Percentiles rank a stretch among this genome's conserved stretches.
Conservation (phyloP, 2,329 filamentous ascomycete species). For the Sphaerulina musiva region DNA sequence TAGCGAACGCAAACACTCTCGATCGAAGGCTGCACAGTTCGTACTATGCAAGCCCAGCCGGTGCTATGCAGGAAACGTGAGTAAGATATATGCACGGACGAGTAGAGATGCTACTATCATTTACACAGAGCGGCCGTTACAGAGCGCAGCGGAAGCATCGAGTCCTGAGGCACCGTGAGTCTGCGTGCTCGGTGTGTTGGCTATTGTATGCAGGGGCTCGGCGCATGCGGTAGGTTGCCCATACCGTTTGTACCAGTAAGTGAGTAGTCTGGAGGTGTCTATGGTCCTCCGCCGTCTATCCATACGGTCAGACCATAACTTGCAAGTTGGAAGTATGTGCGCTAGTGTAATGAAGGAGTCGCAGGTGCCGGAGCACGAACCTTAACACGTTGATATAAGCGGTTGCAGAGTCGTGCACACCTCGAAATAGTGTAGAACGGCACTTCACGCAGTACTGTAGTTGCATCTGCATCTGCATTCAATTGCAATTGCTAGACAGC, state of each 20-base stretch:
- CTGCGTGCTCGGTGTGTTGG: background rate
- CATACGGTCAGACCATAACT: too few species aligned
- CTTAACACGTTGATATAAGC: background rate
- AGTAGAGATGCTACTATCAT: background rate
- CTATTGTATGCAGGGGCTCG: background rate
- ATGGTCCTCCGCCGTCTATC: too few species aligned
- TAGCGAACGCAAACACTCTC: background rate
- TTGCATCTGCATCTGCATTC: background rate
- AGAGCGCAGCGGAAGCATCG: background rate
- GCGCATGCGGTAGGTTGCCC: background rate
- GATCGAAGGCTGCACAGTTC: background rate
- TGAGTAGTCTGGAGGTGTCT: background rate
- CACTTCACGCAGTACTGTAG: background rate
- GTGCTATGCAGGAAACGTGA: background rate
- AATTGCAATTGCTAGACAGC: background rate
- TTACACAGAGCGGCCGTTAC: background rate
- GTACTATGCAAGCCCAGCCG: background rate
- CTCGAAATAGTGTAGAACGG: constrained; percentile 1
- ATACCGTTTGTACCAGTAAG: background rate
- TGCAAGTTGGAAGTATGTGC: background rate
- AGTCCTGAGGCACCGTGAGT: background rate
- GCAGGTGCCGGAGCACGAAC: constrained; percentile 3
- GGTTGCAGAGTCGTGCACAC: constrained; percentile 1
- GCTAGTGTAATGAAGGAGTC: constrained; percentile 2
- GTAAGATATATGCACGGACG: constrained; percentile 1